phyloP scores from a whole-genome alignment of 305 asterid species.

The Fraxinus latifolia region DNA sequence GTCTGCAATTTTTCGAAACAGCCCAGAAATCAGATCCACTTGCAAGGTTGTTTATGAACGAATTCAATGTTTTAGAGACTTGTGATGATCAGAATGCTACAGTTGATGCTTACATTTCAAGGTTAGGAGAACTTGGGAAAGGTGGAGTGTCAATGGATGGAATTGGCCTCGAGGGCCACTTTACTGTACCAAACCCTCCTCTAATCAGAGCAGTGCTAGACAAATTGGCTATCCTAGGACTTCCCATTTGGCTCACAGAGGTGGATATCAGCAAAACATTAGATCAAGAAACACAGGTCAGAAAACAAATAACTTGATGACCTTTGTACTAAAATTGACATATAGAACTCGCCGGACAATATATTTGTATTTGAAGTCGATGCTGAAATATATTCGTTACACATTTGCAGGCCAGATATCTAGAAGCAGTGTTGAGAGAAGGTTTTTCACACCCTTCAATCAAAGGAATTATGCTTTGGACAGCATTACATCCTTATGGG shows the following conservation, averaged over 20 bases:
- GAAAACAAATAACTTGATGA: not conserved
- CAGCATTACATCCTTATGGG: constrained; percentile 55
- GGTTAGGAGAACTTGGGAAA: constrained; percentile 27
- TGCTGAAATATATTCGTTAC: not conserved
- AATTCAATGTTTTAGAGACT: constrained; percentile 43
- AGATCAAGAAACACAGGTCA: constrained; percentile 36
- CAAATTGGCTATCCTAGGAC: constrained; percentile 32
- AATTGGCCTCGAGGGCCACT: constrained; percentile 48
- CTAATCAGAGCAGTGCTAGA: constrained; percentile 38
- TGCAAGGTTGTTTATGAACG: constrained; percentile 43
- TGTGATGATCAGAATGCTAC: constrained; percentile 33
- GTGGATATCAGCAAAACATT: constrained; percentile 32
- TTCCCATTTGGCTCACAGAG: constrained; percentile 56
- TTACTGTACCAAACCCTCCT: constrained; percentile 35
- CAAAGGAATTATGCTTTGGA: constrained; percentile 63
- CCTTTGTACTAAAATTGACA: not conserved
- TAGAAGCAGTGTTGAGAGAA: constrained; percentile 67
- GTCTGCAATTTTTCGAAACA: constrained; percentile 31
- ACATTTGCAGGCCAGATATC: constrained; percentile 47
- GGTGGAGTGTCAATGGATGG: constrained; percentile 38
- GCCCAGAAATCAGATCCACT: constrained; percentile 39
- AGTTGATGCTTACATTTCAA: constrained; percentile 35
- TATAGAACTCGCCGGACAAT: not conserved
- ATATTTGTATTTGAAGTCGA: not conserved
- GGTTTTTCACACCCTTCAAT: constrained; percentile 69